A percentile compares a stretch with the other conserved stretches of the same genome.
Evolutionary conservation across 169 alveolate genomes (phyloP).

Genomic region (Plasmodium gonderi): DNA sequence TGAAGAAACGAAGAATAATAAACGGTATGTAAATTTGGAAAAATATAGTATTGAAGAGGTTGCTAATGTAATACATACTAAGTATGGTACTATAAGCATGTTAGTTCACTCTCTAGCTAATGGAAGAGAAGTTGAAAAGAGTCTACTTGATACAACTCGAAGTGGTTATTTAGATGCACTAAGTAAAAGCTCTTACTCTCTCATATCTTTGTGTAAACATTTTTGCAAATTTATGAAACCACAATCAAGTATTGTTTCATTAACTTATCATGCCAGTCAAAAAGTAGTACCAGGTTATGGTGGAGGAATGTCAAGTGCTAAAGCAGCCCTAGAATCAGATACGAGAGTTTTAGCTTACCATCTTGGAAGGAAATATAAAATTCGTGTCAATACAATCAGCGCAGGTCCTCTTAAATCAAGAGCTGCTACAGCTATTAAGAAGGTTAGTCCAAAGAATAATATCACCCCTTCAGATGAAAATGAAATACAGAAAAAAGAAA

Average conservation of each 20-base stretch:
- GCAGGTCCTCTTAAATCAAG: conserved; percentile 88
- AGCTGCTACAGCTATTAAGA: conserved; percentile 81
- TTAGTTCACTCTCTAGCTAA: conserved; percentile 88
- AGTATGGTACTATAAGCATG: conserved; percentile 79
- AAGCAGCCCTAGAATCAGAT: conserved; percentile 87
- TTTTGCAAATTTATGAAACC: conserved; percentile 83
- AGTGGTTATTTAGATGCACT: conserved; percentile 86
- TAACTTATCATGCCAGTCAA: conserved; percentile 84
- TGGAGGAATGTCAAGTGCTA: conserved; percentile 89
- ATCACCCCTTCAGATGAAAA: conserved; percentile 18
- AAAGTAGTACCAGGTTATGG: conserved; percentile 86
- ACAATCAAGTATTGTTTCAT: conserved; percentile 80
- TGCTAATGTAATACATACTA: conserved; percentile 72
- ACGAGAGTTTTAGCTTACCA: conserved; percentile 86
- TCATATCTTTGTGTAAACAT: conserved; percentile 84
- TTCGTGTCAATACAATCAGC: conserved; percentile 85
- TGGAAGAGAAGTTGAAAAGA: conserved; percentile 86
- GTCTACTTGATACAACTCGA: conserved; percentile 84
- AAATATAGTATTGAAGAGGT: conserved; percentile 81
- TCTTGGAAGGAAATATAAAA: conserved; percentile 80
- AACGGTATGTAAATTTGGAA: conserved; percentile 80
- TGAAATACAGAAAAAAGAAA: conserved; percentile 76
- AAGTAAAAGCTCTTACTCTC: conserved; percentile 83
- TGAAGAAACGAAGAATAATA: conserved; percentile 82
- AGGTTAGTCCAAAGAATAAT: neutral